These are phyloP conservation scores for Mortierella sp. DNA, from an alignment of 371 early-diverging fungal genomes.

Conservation along the genomic window DNA sequence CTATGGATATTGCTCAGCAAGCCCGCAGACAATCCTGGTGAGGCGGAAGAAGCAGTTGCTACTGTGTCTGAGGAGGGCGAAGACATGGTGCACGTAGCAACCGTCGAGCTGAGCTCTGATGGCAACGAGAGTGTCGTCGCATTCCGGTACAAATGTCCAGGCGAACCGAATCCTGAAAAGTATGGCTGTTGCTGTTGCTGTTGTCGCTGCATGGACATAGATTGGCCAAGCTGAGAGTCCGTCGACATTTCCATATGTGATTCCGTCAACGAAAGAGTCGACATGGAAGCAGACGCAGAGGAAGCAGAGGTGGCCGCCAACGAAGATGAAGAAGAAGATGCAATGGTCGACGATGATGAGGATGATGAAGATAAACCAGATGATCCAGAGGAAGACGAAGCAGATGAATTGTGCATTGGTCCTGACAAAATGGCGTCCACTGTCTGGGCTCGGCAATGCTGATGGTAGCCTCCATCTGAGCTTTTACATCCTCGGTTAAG, in stretches of 20 bases:
- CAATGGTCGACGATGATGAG: conserved; percentile 22
- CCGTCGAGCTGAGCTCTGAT: not conserved
- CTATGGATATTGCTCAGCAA: conserved; percentile 13
- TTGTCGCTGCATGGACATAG: conserved; percentile 13
- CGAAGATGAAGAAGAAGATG: conserved; percentile 32
- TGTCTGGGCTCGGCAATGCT: conserved; percentile 47
- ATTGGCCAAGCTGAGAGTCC: conserved; percentile 14
- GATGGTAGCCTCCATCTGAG: conserved; percentile 25
- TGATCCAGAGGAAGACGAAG: conserved; percentile 48
- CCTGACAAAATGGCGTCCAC: conserved; percentile 44
- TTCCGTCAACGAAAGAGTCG: conserved; percentile 41
- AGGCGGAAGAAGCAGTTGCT: not conserved
- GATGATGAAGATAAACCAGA: conserved; percentile 39
- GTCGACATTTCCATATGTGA: conserved; percentile 15
- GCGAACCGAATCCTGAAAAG: conserved; percentile 9
- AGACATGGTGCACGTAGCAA: conserved; percentile 7
- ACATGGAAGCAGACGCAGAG: conserved; percentile 51
- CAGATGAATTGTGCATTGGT: conserved; percentile 26
- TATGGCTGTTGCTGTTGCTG: conserved; percentile 10
- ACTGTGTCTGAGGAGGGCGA: conserved; percentile 8
- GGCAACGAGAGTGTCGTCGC: conserved; percentile 14
- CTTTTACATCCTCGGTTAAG: conserved; percentile 30
- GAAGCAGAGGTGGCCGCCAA: conserved; percentile 50
- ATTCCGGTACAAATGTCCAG: not conserved
- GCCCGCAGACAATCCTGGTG: not conserved